A percentile compares a stretch with the other conserved stretches of the same genome.
phyloP scores from a whole-genome alignment of 73 alveolate genomes.

The Uronychia binucleata region DNA sequence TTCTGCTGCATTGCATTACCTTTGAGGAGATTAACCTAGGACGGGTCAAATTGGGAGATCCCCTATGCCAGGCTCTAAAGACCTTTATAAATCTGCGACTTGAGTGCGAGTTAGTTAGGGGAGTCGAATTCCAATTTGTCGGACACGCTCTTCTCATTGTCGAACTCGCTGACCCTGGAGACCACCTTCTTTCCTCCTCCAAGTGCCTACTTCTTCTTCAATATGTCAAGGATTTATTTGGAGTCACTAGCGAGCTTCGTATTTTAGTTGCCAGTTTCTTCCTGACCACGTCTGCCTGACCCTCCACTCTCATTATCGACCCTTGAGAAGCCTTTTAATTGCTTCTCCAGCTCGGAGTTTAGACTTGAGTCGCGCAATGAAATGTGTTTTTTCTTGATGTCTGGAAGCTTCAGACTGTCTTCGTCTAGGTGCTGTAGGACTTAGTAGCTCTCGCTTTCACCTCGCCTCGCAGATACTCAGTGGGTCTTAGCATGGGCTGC shows the following conservation, averaged over 20 bases:
- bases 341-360: neutral
- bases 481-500: too few species aligned
- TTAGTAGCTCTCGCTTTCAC: too few species aligned
- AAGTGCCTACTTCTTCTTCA: neutral
- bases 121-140: neutral
- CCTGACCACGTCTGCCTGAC: too few species aligned
- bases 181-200: neutral
- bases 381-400: neutral
- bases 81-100: neutral
- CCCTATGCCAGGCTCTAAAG: too few species aligned
- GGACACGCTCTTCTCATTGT: neutral
- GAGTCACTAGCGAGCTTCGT: neutral
- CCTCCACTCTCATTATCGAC: too few species aligned
- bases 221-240: neutral
- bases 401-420: neutral
- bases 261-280: neutral
- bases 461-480: too few species aligned
- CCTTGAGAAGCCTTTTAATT: neutral
- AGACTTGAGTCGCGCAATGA: neutral
- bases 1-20: too few species aligned
- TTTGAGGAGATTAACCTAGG: too few species aligned
- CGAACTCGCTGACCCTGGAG: neutral
- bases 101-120: neutral
- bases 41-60: too few species aligned
- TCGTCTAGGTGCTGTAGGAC: neutral